phyloP scores from a whole-genome alignment of 441 rosid genomes.

The Capsella rubella region DNA sequence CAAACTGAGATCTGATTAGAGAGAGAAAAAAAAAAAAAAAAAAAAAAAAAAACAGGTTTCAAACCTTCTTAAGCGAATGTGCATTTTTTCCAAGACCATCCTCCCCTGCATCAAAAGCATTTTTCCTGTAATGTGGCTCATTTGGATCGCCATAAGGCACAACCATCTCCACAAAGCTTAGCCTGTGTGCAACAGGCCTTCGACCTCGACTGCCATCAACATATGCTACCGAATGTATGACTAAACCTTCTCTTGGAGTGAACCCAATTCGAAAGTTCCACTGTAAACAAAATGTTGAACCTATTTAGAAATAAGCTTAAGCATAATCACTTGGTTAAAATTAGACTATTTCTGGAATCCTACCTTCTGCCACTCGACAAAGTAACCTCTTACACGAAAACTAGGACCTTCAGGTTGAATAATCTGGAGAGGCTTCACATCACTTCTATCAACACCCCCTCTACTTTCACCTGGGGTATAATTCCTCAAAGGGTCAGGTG shows the following conservation, averaged over 20 bases:
- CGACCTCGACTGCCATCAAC: constrained; percentile 89
- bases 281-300: constrained; percentile 52
- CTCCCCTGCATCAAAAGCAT: constrained; percentile 97
- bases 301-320: constrained; percentile 24
- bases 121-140: constrained; percentile 90
- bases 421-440: constrained; percentile 80
- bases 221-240: constrained; percentile 88
- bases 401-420: constrained; percentile 93
- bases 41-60: constrained; percentile 13
- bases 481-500: constrained; percentile 88
- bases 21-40: neutral
- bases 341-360: constrained; percentile 2
- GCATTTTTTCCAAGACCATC: constrained; percentile 97
- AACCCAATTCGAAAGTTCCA: constrained; percentile 95
- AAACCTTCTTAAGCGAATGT: constrained; percentile 88
- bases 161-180: constrained; percentile 95
- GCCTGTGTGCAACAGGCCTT: constrained; percentile 85
- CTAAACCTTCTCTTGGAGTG: constrained; percentile 90
- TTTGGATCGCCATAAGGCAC: constrained; percentile 96
- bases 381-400: constrained; percentile 81
- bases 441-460: constrained; percentile 93
- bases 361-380: constrained; percentile 94
- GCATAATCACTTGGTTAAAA: constrained; percentile 5
- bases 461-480: constrained; percentile 84
- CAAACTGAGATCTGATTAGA: constrained; percentile 22